A percentile compares a stretch with the other conserved stretches of the same genome.
Conservation (phyloP, 257 asterid genomes). For the Handroanthus guayacan region DNA sequence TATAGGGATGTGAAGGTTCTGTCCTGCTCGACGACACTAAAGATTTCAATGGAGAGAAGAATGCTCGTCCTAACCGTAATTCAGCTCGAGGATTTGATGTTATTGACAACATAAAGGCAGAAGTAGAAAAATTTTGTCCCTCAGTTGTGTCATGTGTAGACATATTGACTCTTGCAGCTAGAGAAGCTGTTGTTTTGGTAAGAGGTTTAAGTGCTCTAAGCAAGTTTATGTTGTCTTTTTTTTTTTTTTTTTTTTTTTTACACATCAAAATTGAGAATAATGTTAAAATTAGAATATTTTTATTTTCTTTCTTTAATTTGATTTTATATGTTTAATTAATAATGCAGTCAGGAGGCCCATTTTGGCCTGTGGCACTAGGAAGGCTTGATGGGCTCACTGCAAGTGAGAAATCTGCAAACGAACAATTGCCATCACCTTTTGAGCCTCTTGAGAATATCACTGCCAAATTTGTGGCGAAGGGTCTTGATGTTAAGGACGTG, state of each 20-base stretch:
- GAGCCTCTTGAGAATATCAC: conserved; percentile 55
- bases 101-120: conserved; percentile 69
- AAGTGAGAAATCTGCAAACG: conserved; percentile 69
- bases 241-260: too few species aligned
- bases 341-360: conserved; percentile 66
- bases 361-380: conserved; percentile 47
- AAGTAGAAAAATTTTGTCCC: conserved; percentile 70
- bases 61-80: conserved; percentile 67
- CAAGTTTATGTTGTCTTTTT: too few species aligned
- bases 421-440: conserved; percentile 77
- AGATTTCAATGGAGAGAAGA: conserved; percentile 72
- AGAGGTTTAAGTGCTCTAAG: not conserved
- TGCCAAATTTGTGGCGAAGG: conserved; percentile 51
- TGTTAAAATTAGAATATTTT: not conserved
- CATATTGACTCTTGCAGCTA: conserved; percentile 60
- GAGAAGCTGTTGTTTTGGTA: conserved; percentile 73
- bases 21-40: conserved; percentile 73
- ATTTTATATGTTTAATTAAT: not conserved
- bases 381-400: conserved; percentile 51
- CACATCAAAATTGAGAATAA: too few species aligned
- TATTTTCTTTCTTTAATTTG: not conserved
- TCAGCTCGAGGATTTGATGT: conserved; percentile 73
- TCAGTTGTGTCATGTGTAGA: conserved; percentile 49
- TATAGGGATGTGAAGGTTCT: conserved; percentile 84
- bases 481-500: conserved; percentile 75